Evolutionary conservation across 2,329 filamentous ascomycete species (phyloP).

Genomic region (Aureobasidium uvarum): DNA sequence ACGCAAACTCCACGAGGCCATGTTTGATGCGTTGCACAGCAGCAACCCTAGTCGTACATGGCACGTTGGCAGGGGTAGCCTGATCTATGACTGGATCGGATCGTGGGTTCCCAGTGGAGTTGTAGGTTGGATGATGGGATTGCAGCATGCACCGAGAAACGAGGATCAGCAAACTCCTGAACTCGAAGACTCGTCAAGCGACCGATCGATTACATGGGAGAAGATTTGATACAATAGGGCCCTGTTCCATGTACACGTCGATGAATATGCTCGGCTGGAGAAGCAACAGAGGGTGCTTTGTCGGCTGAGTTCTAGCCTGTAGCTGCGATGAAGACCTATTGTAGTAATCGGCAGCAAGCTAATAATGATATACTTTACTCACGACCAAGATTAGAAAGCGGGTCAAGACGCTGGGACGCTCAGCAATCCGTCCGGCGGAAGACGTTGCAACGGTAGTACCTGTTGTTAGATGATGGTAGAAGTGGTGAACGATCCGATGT

Average conservation of each 20-base stretch:
- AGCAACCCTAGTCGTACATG: constrained; percentile 60
- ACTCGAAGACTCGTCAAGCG: constrained; percentile 37
- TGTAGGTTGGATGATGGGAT: constrained; percentile 92
- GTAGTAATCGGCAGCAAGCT: background rate
- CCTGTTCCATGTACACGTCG: background rate
- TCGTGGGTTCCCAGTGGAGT: constrained; percentile 72
- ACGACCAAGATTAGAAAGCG: constrained; percentile 18
- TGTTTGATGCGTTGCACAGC: constrained; percentile 83
- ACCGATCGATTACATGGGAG: constrained; percentile 50
- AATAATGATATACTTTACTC: constrained; percentile 1
- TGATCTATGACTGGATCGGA: constrained; percentile 82
- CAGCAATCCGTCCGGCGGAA: background rate
- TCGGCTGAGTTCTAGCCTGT: background rate
- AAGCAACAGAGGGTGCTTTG: background rate
- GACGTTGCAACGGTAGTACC: constrained; percentile 14
- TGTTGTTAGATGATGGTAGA: background rate
- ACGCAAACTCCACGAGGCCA: constrained; percentile 75
- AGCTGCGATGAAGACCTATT: background rate
- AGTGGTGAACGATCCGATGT: background rate
- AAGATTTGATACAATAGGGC: constrained; percentile 42
- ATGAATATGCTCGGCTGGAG: background rate
- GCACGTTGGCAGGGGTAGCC: constrained; percentile 79
- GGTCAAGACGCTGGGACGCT: constrained; percentile 14
- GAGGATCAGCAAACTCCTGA: constrained; percentile 38
- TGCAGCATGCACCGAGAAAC: constrained; percentile 38